Conservation (phyloP, 129 eudicot species). For the Calendula officinalis region DNA sequence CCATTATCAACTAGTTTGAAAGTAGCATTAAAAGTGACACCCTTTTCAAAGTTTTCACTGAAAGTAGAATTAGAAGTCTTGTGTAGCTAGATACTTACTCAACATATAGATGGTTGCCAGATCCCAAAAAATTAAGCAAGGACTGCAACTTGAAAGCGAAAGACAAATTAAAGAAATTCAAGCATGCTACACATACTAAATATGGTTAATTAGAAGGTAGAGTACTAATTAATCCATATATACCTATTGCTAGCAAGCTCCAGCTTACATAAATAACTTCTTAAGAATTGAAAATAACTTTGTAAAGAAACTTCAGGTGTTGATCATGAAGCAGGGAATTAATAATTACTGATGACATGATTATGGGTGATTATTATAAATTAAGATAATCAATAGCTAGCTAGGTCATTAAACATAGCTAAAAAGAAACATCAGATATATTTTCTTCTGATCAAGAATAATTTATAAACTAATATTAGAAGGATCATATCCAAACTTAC, state of each 20-base stretch:
- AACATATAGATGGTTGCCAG: background rate
- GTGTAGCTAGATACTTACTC: slow-evolving; percentile 11
- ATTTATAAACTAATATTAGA: slow-evolving; percentile 29
- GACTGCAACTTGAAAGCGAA: slow-evolving; percentile 17
- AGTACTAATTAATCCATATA: background rate
- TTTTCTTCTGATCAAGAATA: slow-evolving; percentile 29
- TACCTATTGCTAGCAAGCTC: slow-evolving; percentile 30
- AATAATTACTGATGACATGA: background rate
- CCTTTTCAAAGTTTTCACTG: slow-evolving; percentile 4
- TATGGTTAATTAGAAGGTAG: slow-evolving; percentile 22
- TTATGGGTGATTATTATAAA: slow-evolving; percentile 16
- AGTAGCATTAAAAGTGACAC: slow-evolving; percentile 10
- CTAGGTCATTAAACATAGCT: slow-evolving; percentile 26
- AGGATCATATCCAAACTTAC: slow-evolving; percentile 41
- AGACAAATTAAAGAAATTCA: slow-evolving; percentile 14
- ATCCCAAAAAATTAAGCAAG: slow-evolving; percentile 17
- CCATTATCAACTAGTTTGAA: background rate
- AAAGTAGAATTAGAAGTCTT: slow-evolving; percentile 16
- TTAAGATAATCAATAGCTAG: slow-evolving; percentile 19
- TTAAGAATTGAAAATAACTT: slow-evolving; percentile 18
- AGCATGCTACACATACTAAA: background rate
- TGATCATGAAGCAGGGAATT: slow-evolving; percentile 10
- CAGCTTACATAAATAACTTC: slow-evolving; percentile 21
- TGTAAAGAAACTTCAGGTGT: slow-evolving; percentile 21
- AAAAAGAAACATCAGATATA: slow-evolving; percentile 21